A percentile compares a stretch with the other conserved stretches of the same genome.
Evolutionary conservation across 257 asterid genomes (phyloP).

Genomic region (Forsythia viridissima): DNA sequence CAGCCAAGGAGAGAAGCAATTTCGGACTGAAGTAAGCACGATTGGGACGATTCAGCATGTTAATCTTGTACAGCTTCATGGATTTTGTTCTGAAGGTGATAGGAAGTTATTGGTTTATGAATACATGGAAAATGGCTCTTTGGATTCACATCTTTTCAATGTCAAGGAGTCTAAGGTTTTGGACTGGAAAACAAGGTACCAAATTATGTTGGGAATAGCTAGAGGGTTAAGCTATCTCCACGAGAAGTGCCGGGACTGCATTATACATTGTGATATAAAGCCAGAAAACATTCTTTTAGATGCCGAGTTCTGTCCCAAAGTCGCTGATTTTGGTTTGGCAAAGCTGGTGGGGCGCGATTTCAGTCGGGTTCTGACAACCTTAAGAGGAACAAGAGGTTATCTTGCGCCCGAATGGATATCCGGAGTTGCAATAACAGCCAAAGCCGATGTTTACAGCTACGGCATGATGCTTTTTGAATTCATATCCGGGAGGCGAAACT

Average conservation of each 20-base stretch:
- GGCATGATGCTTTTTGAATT: constrained; percentile 56
- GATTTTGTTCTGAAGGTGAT: not conserved
- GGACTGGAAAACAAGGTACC: constrained; percentile 25
- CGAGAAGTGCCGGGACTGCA: constrained; percentile 41
- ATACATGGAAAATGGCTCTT: constrained; percentile 30
- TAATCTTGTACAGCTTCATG: too few species aligned
- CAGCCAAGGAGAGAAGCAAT: constrained; percentile 42
- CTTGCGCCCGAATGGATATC: constrained; percentile 57
- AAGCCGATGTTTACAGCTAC: constrained; percentile 52
- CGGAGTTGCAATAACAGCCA: constrained; percentile 46
- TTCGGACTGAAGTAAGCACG: too few species aligned
- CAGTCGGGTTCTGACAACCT: constrained; percentile 42
- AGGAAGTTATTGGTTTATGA: not conserved
- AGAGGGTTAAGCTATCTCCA: not conserved
- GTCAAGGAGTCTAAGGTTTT: constrained; percentile 23
- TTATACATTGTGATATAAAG: too few species aligned
- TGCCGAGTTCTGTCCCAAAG: too few species aligned
- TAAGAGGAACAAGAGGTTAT: constrained; percentile 54
- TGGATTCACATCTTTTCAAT: constrained; percentile 41
- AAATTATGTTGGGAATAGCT: not conserved
- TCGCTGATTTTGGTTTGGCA: too few species aligned
- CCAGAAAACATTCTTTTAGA: too few species aligned
- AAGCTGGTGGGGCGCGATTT: too few species aligned
- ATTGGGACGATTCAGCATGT: too few species aligned
- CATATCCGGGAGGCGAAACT: constrained; percentile 44